These are phyloP conservation scores for Chrysosphaeria jannelii DNA, from an alignment of 2,329 filamentous ascomycete species.

Conservation along the genomic window DNA sequence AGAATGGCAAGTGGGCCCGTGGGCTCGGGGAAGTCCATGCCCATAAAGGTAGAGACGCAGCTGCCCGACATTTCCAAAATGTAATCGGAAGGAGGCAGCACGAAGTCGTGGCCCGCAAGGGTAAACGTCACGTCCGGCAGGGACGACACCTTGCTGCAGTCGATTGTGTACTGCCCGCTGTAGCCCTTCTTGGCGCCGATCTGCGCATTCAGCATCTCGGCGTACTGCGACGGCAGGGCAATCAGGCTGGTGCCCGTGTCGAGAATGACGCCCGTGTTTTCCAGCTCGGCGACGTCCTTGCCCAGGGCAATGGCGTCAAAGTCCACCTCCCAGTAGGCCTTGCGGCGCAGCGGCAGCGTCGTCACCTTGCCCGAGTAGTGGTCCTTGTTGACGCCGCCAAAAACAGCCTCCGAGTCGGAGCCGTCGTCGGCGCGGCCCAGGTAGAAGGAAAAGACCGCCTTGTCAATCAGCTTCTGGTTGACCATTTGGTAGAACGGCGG, in stretches of 20 bases:
- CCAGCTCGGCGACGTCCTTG: conserved; percentile 58
- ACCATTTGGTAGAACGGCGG: conserved; percentile 95
- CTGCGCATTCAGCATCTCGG: conserved; percentile 89
- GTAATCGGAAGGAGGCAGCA: conserved; percentile 70
- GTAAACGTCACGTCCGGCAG: conserved; percentile 83
- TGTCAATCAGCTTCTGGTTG: conserved; percentile 65
- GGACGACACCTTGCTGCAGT: conserved; percentile 54
- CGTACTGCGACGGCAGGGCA: conserved; percentile 67
- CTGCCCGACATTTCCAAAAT: conserved; percentile 83
- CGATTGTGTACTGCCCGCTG: conserved; percentile 87
- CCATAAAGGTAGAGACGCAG: conserved; percentile 94
- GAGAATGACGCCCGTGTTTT: conserved; percentile 84
- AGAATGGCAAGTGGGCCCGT: conserved; percentile 82
- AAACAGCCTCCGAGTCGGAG: conserved; percentile 58
- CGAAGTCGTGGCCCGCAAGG: conserved; percentile 76
- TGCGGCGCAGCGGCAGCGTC: conserved; percentile 82
- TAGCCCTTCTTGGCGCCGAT: conserved; percentile 95
- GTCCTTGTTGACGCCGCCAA: conserved; percentile 61
- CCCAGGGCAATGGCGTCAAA: conserved; percentile 78
- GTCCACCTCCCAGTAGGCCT: conserved; percentile 99
- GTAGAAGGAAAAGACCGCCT: conserved; percentile 91
- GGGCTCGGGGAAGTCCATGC: conserved; percentile 73
- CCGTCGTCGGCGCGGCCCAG: conserved; percentile 44
- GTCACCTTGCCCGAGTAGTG: conserved; percentile 66
- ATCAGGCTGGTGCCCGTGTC: conserved; percentile 97